A percentile compares a stretch with the other conserved stretches of the same genome.
Evolutionary conservation across 148 eudicot species (phyloP).

Genomic region (Chenopodium quinoa): DNA sequence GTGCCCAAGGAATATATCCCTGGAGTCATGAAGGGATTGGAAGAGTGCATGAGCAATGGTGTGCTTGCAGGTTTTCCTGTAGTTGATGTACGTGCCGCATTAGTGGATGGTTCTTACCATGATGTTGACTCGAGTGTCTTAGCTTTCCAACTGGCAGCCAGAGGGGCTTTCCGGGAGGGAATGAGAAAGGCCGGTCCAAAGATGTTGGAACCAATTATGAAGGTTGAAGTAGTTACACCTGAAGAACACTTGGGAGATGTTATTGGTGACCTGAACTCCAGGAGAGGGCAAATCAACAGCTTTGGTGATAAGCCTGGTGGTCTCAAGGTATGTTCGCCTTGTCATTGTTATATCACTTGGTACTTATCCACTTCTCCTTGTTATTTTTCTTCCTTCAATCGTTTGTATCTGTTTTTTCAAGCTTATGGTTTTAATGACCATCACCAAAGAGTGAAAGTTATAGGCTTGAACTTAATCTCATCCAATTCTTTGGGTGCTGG

Average conservation of each 20-base stretch:
- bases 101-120: constrained; percentile 87
- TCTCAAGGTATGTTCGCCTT: constrained; percentile 62
- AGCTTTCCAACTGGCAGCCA: constrained; percentile 96
- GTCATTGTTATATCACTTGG: background rate
- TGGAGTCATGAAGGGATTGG: constrained; percentile 85
- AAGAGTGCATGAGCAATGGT: constrained; percentile 87
- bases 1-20: constrained; percentile 93
- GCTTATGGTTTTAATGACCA: background rate
- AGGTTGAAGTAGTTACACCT: constrained; percentile 91
- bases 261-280: constrained; percentile 93
- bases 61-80: constrained; percentile 93
- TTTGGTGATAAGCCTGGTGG: constrained; percentile 97
- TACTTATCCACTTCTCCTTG: too few relatives aligned
- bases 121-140: constrained; percentile 95
- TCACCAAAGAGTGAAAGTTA: background rate
- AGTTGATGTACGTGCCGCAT: constrained; percentile 84
- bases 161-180: constrained; percentile 94
- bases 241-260: constrained; percentile 98
- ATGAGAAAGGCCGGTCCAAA: constrained; percentile 80
- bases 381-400: background rate
- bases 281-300: constrained; percentile 92
- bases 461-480: background rate
- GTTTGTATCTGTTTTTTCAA: background rate
- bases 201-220: constrained; percentile 95
- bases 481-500: background rate